Conservation (phyloP, 352 stramenopile species). For the Nothophytophthora sp. region DNA sequence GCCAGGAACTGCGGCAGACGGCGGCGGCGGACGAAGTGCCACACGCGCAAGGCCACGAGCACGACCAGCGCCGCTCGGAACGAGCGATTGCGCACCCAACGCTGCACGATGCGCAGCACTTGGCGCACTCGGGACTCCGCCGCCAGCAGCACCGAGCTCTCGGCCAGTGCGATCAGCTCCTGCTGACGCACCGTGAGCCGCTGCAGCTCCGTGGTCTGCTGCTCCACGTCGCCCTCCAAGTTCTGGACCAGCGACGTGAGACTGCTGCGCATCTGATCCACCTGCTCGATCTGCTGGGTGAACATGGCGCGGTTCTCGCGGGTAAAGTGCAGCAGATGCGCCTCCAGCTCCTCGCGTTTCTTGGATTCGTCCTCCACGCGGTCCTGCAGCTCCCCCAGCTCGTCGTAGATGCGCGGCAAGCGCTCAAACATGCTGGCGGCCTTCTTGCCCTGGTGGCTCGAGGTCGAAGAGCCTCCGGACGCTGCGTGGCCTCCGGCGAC, state of each 20-base stretch:
- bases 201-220: conserved; percentile 70
- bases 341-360: conserved; percentile 69
- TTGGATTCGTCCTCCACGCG: conserved; percentile 70
- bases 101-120: conserved; percentile 32
- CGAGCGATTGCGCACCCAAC: conserved; percentile 49
- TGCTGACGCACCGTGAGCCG: conserved; percentile 36
- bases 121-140: conserved; percentile 40
- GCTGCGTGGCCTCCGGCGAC: conserved; percentile 9
- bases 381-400: conserved; percentile 67
- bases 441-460: conserved; percentile 17
- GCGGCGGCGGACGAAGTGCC: conserved; percentile 49
- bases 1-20: conserved; percentile 60
- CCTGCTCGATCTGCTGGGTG: conserved; percentile 46
- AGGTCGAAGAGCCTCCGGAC: conserved; percentile 18
- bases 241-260: conserved; percentile 60
- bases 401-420: conserved; percentile 64
- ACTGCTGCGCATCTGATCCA: conserved; percentile 53
- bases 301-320: conserved; percentile 63
- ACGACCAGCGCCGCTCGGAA: conserved; percentile 57
- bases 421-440: conserved; percentile 68
- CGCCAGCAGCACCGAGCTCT: conserved; percentile 49
- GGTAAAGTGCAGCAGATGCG: conserved; percentile 62
- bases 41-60: conserved; percentile 46
- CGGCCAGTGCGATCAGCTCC: conserved; percentile 29
- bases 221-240: conserved; percentile 58